Evolutionary conservation across 345 rosid genomes (phyloP).

Genomic region (Cardiospermum halicacabum): DNA sequence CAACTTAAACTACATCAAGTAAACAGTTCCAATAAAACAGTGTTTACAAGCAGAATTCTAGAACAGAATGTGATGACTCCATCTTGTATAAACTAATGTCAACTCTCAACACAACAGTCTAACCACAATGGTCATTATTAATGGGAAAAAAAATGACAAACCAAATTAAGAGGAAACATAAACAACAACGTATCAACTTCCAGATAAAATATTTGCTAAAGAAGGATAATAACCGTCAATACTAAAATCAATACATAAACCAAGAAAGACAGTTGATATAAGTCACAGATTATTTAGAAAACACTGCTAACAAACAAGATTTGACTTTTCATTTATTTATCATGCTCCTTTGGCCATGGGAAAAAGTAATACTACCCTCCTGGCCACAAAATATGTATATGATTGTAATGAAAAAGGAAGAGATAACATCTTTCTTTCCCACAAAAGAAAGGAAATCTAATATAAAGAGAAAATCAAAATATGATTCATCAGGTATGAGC

Average conservation of each 20-base stretch:
- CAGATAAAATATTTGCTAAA: background rate
- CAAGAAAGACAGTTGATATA: background rate
- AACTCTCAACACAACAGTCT: background rate
- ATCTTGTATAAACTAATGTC: background rate
- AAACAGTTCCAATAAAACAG: background rate
- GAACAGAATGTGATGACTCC: background rate
- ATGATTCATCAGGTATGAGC: background rate
- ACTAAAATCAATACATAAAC: background rate
- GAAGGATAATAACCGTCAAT: background rate
- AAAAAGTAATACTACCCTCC: conserved; percentile 8
- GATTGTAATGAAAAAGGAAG: background rate
- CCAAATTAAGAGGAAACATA: no score
- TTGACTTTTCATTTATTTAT: conserved; percentile 16
- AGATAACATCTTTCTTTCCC: background rate
- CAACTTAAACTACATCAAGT: background rate
- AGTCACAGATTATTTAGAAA: background rate
- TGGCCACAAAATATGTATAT: conserved; percentile 2
- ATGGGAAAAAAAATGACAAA: background rate
- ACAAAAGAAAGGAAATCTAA: background rate
- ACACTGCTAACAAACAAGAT: background rate
- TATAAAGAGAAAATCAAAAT: background rate
- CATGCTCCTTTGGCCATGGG: conserved; percentile 7
- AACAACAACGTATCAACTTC: no score
- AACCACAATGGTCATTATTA: background rate
- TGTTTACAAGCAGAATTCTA: background rate